Conservation (phyloP, 140 eudicot genomes). For the Stevia rebaudiana region DNA sequence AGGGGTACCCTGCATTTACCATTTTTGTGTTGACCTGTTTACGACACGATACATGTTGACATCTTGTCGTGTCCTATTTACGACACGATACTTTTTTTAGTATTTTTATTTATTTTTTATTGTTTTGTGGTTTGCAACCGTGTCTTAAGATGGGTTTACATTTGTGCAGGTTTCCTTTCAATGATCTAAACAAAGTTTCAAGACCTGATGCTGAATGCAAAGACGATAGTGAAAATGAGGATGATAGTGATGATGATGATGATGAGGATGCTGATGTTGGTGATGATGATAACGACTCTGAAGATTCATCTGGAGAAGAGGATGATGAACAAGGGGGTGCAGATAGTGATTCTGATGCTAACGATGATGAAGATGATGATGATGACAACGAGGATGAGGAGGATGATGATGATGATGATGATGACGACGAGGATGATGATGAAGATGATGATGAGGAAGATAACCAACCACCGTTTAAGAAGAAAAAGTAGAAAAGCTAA, state of each 20-base stretch:
- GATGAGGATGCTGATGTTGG: conserved; percentile 21
- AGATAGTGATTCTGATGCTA: conserved; percentile 32
- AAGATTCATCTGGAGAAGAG: conserved; percentile 45
- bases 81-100: too few relatives aligned
- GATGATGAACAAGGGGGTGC: conserved; percentile 32
- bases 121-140: background rate
- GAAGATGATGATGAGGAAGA: conserved; percentile 46
- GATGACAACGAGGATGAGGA: conserved; percentile 32
- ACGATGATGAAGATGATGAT: conserved; percentile 26
- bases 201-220: conserved; percentile 34
- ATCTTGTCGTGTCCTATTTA: too few relatives aligned
- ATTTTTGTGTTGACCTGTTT: too few relatives aligned
- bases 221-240: conserved; percentile 37
- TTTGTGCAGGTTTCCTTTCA: conserved; percentile 36
- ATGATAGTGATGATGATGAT: conserved; percentile 35
- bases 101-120: too few relatives aligned
- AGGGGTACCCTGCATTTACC: too few relatives aligned
- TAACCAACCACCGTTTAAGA: conserved; percentile 44
- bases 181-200: conserved; percentile 29
- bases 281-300: conserved; percentile 34
- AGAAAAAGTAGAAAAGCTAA: conserved; percentile 34
- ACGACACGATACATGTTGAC: too few relatives aligned
- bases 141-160: conserved; percentile 1
- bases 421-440: too few relatives aligned
- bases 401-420: conserved; percentile 27